Conservation (phyloP, 129 eudicot genomes). For the Tagetes patula region DNA sequence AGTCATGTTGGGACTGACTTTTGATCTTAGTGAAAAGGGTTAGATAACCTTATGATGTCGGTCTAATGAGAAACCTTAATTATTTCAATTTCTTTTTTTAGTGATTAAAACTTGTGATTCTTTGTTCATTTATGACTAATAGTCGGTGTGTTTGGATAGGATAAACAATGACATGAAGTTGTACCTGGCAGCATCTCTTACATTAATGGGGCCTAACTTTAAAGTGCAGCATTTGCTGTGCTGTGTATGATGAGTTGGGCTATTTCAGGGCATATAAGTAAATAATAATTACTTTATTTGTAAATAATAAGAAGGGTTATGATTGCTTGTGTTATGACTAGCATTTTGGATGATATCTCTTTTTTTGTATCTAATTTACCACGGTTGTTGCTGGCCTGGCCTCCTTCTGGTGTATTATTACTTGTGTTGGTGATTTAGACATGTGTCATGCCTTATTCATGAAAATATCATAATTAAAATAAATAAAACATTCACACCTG, state of each 20-base stretch:
- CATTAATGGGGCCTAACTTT: conserved; percentile 27
- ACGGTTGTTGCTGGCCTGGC: conserved; percentile 16
- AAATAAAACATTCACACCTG: too few relatives aligned
- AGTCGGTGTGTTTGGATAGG: conserved; percentile 27
- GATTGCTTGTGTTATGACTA: conserved; percentile 32
- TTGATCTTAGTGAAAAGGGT: conserved; percentile 15
- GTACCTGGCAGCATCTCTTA: conserved; percentile 29
- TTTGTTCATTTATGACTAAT: conserved; percentile 16
- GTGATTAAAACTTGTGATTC: conserved; percentile 1
- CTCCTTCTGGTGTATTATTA: neutral
- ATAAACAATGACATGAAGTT: conserved; percentile 35
- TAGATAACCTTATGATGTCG: conserved; percentile 13
- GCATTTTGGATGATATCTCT: conserved; percentile 25
- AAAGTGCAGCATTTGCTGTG: conserved; percentile 30
- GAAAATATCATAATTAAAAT: neutral
- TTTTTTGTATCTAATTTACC: conserved; percentile 16
- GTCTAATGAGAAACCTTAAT: neutral
- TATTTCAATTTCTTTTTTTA: neutral
- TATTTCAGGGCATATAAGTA: conserved; percentile 25
- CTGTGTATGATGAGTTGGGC: conserved; percentile 25
- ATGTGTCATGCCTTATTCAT: too few relatives aligned
- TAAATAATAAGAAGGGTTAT: conserved; percentile 27
- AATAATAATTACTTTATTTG: conserved; percentile 24
- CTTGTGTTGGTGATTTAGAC: conserved; percentile 3
- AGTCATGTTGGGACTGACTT: conserved; percentile 18